Evolutionary conservation across 441 rosid genomes (phyloP), one percentile per base, ranked within the genome.

Genomic region (Populus hybrid): DNA sequence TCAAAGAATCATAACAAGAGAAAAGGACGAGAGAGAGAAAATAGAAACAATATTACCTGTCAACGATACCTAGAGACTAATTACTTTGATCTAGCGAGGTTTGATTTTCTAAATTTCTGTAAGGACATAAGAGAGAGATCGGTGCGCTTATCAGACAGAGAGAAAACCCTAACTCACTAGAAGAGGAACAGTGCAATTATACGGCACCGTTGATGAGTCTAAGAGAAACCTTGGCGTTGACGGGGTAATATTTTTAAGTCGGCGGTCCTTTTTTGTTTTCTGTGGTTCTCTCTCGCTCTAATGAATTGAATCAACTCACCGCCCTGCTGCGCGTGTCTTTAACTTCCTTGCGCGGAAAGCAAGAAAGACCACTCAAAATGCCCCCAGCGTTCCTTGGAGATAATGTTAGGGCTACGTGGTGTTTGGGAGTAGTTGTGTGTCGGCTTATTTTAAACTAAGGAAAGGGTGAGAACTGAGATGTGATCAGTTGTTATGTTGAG

Each of bases 291-390:
- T 10, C 68, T 68, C 28, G 11, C 32, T 74, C 21, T 26, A 24
- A 28, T 21, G 38, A 4, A 28, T 19, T 9, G 64, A 14, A 6
- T 53, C 21, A 30, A 19, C 63, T 21, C 66, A 63, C 26, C 26
- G 3, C 14, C 14, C 35, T 1, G 4, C 19, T 23, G 24, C 53
- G 11, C 35, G 53, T 67, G 2, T 63, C 74, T 80, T 70, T 30
- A 23, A 72, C 64, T 87, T 87, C 50, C 91, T 87, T 90, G 90
- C 82, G 85, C 84, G 85, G 75, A 83, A 90, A 86, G 92, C 83
- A 87, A 89, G 77, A 40, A 40, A 21, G 75, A 69, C 75, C 75
- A 64, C 70, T 35, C 36, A 63, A 12, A 24, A 1, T 35, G 32
- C 40, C 75, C 70, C 74, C 32, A 6, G 9, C 70, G 10, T 26